A percentile compares a stretch with the other conserved stretches of the same genome.
Conservation (phyloP, 2,329 filamentous ascomycete genomes). For the Aureobasidium lini region DNA sequence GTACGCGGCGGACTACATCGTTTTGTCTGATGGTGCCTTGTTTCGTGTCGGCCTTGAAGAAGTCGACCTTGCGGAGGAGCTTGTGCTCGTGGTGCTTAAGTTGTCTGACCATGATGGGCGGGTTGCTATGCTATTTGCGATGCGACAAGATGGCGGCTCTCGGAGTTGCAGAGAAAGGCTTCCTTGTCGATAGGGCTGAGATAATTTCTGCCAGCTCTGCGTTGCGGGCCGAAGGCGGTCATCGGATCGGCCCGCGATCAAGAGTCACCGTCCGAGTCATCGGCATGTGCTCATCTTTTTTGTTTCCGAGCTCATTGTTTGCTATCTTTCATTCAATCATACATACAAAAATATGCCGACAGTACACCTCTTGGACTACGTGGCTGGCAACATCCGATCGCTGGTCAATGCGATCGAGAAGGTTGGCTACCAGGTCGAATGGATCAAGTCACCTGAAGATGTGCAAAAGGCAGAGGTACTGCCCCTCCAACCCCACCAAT, state of each 20-base stretch:
- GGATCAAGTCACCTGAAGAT: slow-evolving; percentile 79
- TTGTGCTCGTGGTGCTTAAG: slow-evolving; percentile 95
- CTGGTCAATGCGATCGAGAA: slow-evolving; percentile 97
- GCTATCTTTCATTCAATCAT: background rate
- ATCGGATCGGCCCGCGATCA: background rate
- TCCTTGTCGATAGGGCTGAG: slow-evolving; percentile 2
- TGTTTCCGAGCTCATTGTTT: background rate
- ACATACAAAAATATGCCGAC: slow-evolving; percentile 52
- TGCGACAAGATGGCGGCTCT: background rate
- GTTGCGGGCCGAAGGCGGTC: slow-evolving; percentile 5
- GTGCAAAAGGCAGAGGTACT: slow-evolving; percentile 74
- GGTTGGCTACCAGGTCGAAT: slow-evolving; percentile 85
- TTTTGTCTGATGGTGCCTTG: slow-evolving; percentile 6
- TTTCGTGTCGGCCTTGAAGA: slow-evolving; percentile 63
- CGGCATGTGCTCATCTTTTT: slow-evolving; percentile 1
- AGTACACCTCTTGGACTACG: slow-evolving; percentile 79
- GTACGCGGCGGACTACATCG: slow-evolving; percentile 43
- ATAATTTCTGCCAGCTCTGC: background rate
- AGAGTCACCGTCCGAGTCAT: background rate
- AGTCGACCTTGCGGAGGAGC: slow-evolving; percentile 86
- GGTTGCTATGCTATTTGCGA: background rate
- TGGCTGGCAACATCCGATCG: slow-evolving; percentile 91
- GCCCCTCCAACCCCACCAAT: background rate
- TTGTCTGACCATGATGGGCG: slow-evolving; percentile 75
- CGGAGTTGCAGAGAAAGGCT: background rate